Percentiles rank a stretch among this genome's conserved stretches.
These are phyloP conservation scores for Carex parvula DNA, from an alignment of 176 grass and related monocot genomes.

Conservation along the genomic window DNA sequence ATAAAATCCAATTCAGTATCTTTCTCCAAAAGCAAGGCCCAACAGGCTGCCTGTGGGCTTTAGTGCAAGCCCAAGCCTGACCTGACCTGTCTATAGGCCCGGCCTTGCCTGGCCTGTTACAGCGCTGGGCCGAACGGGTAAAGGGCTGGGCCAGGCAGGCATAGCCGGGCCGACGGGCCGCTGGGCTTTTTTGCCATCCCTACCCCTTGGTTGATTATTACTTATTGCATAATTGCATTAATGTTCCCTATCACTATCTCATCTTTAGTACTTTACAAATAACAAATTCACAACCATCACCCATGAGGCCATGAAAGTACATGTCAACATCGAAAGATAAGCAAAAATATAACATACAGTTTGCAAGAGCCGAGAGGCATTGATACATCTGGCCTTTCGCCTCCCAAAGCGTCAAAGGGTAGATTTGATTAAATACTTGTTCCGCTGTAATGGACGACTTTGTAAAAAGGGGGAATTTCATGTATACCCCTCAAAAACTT, in stretches of 20 bases:
- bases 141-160: too few relatives aligned
- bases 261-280: background rate
- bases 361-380: conserved; percentile 4
- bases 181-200: too few relatives aligned
- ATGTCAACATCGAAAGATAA: background rate
- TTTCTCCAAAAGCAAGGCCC: too few relatives aligned
- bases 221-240: background rate
- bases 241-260: background rate
- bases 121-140: too few relatives aligned
- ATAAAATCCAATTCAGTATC: too few relatives aligned
- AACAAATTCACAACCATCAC: background rate
- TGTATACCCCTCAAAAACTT: too few relatives aligned
- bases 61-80: too few relatives aligned
- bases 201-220: background rate
- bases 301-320: background rate
- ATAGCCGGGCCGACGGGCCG: too few relatives aligned
- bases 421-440: background rate
- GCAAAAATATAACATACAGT: background rate
- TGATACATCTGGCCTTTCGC: background rate
- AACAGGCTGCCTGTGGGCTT: too few relatives aligned
- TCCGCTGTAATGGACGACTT: background rate
- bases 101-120: too few relatives aligned
- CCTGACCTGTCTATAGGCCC: too few relatives aligned
- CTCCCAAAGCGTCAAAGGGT: background rate
- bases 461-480: background rate